Evolutionary conservation across 345 rosid species (phyloP).

Genomic region (Boechera retrofracta): DNA sequence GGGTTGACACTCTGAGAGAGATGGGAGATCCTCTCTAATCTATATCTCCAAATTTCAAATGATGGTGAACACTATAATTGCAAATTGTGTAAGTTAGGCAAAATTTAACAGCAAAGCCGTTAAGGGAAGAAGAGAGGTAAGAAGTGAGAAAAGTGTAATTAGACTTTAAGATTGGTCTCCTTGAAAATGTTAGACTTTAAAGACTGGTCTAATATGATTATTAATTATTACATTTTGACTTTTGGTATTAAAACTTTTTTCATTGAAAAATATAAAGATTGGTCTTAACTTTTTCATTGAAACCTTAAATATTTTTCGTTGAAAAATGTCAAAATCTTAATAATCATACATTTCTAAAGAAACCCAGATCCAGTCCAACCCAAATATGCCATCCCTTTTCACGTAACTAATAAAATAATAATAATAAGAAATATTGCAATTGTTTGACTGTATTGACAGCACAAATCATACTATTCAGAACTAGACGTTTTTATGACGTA

Average conservation of each 20-base stretch:
- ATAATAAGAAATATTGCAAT: background rate
- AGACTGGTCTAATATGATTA: background rate
- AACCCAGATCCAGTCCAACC: background rate
- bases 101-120: background rate
- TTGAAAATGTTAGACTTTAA: background rate
- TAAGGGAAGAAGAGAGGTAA: background rate
- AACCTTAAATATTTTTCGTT: too few species aligned
- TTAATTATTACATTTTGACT: background rate
- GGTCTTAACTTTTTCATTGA: too few species aligned
- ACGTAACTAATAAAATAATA: background rate
- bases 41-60: background rate
- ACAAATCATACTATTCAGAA: background rate
- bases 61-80: background rate
- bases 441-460: background rate
- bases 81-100: conserved; percentile 3
- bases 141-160: background rate
- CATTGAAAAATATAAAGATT: too few species aligned
- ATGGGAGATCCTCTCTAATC: conserved; percentile 11
- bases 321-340: background rate
- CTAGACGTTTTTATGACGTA: conserved; percentile 16
- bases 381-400: background rate
- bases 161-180: background rate
- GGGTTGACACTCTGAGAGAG: background rate
- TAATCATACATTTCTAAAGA: background rate
- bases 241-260: background rate